Percentiles rank a stretch among this genome's conserved stretches.
Conservation (phyloP, 2,329 filamentous ascomycete species). For the Pseudogymnoascus sp. region DNA sequence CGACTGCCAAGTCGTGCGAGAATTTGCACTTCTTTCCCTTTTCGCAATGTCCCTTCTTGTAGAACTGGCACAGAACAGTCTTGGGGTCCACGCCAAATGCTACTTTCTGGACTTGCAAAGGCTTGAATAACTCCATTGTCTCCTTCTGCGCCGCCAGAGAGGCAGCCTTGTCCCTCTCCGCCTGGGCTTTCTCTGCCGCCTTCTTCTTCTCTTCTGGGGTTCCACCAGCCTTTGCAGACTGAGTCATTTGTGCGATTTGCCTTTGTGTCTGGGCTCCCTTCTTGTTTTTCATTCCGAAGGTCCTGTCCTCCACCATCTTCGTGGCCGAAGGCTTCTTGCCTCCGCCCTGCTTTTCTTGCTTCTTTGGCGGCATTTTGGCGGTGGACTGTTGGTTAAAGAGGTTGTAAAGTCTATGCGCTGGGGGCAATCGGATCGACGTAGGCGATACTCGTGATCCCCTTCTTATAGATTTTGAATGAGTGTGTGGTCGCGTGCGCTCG, state of each 20-base stretch:
- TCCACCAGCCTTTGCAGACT: slow-evolving; percentile 64
- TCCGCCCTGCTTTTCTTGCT: slow-evolving; percentile 39
- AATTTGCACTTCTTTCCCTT: slow-evolving; percentile 99
- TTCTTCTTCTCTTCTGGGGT: slow-evolving; percentile 83
- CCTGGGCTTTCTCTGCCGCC: slow-evolving; percentile 55
- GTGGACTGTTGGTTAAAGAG: slow-evolving; percentile 10
- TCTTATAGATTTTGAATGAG: slow-evolving; percentile 8
- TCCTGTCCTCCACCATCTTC: slow-evolving; percentile 73
- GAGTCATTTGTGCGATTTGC: slow-evolving; percentile 75
- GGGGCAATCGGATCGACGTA: neutral
- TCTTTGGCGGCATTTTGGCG: slow-evolving; percentile 66
- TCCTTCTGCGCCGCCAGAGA: slow-evolving; percentile 79
- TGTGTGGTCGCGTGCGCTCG: slow-evolving; percentile 5
- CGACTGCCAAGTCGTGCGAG: slow-evolving; percentile 79
- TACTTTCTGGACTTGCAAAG: slow-evolving; percentile 93
- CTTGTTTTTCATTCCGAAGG: slow-evolving; percentile 99
- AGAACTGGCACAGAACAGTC: slow-evolving; percentile 93
- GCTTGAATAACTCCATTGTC: slow-evolving; percentile 72
- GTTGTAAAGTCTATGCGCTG: neutral
- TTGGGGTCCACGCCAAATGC: slow-evolving; percentile 97
- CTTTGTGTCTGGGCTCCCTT: slow-evolving; percentile 88
- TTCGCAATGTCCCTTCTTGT: slow-evolving; percentile 93
- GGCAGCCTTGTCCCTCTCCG: slow-evolving; percentile 83
- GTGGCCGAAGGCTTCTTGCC: slow-evolving; percentile 48
- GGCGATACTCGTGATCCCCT: slow-evolving; percentile 6